These are phyloP conservation scores for Scedosporium boydii DNA, from an alignment of 2,329 filamentous ascomycete genomes.

Conservation along the genomic window DNA sequence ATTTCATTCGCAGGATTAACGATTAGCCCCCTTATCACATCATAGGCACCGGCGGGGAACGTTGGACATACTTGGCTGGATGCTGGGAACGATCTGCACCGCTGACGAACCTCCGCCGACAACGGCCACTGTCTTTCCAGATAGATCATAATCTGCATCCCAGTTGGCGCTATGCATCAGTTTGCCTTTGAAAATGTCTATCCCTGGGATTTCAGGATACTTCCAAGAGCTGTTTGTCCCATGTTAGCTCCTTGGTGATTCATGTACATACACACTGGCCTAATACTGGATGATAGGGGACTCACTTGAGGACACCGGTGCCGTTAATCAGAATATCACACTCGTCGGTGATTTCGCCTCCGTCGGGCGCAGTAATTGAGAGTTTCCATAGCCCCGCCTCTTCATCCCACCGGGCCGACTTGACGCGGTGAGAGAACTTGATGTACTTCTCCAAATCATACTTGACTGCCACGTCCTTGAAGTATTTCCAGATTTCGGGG, in stretches of 20 bases:
- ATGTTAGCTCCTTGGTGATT: too few species aligned
- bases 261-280: too few species aligned
- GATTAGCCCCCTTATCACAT: too few species aligned
- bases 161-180: conserved; percentile 52
- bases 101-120: conserved; percentile 56
- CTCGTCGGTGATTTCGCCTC: neutral
- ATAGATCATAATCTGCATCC: conserved; percentile 39
- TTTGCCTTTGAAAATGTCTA: conserved; percentile 38
- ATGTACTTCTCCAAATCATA: neutral
- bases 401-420: neutral
- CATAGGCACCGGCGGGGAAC: too few species aligned
- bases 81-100: conserved; percentile 44
- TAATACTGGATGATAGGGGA: too few species aligned
- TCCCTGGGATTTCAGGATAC: conserved; percentile 41
- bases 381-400: neutral
- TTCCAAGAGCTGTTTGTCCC: neutral
- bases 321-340: neutral
- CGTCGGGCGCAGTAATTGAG: neutral
- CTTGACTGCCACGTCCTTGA: neutral
- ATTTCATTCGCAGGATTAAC: too few species aligned
- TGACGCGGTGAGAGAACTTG: neutral
- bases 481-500: conserved; percentile 1
- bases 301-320: neutral
- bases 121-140: conserved; percentile 42
- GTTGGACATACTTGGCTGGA: conserved; percentile 27